Conservation (phyloP, 257 asterid genomes). For the Solanum chmielewskii region DNA sequence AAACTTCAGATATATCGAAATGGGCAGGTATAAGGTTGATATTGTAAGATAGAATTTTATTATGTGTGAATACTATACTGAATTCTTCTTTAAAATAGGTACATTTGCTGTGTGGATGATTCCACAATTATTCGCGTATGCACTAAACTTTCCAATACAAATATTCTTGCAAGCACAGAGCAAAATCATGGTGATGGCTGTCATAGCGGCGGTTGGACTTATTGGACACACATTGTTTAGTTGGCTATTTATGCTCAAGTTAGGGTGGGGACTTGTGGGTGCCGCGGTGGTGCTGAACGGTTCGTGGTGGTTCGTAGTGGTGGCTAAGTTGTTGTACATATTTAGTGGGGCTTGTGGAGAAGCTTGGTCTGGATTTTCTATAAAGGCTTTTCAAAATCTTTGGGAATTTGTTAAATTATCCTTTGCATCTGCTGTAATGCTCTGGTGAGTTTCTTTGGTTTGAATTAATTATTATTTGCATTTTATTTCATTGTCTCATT, state of each 20-base stretch:
- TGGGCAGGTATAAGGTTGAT: slow-evolving; percentile 11
- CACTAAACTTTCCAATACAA: slow-evolving; percentile 42
- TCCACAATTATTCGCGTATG: slow-evolving; percentile 54
- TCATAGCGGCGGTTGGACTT: slow-evolving; percentile 24
- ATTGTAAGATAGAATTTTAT: background rate
- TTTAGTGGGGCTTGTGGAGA: slow-evolving; percentile 38
- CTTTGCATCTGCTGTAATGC: slow-evolving; percentile 49
- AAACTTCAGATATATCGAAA: slow-evolving; percentile 25
- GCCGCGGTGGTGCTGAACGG: slow-evolving; percentile 30
- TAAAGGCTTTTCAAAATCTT: slow-evolving; percentile 29
- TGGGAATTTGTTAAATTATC: slow-evolving; percentile 45
- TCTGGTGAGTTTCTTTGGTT: slow-evolving; percentile 26
- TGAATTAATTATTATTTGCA: background rate
- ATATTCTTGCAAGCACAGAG: slow-evolving; percentile 59
- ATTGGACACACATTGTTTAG: slow-evolving; percentile 25
- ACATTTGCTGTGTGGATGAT: slow-evolving; percentile 46
- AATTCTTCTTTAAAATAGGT: slow-evolving; percentile 14
- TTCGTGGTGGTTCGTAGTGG: slow-evolving; percentile 54
- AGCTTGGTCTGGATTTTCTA: slow-evolving; percentile 52
- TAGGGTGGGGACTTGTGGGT: slow-evolving; percentile 51
- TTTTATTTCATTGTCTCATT: background rate
- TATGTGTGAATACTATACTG: too few relatives aligned
- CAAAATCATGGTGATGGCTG: slow-evolving; percentile 36
- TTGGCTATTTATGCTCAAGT: slow-evolving; percentile 47
- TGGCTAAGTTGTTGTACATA: slow-evolving; percentile 33